Base-by-base conservation (phyloP, 331 rosid genomes). In the Malus hybrid region DNA sequence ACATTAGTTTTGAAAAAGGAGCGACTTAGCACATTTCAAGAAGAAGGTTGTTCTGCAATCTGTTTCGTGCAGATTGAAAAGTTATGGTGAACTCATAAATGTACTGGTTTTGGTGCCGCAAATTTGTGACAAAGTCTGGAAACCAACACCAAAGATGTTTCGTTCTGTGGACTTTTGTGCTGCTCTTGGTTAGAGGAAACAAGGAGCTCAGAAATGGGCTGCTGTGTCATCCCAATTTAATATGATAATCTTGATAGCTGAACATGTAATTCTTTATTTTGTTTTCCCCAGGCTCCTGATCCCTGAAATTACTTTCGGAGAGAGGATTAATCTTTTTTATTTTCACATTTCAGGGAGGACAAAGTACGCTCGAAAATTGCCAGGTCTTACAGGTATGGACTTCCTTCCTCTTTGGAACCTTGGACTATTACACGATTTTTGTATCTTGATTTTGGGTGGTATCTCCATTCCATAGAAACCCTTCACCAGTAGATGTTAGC, bases 311-410 rank as follows among this genome's bases (percentile, higher is more conserved):
- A 11, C 61, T 77, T 60, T n/a, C 34, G 66, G 46, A 39, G 44
- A 39, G 69, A 75, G 75, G 73, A 65, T 81, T 86, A 75, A 62
- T 79, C 67, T 78, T 74, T 76, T 67, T 50, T 77, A 11, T 72
- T 75, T 83, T 80, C 67, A 74, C 67, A 70, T 80, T 88, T 59
- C 88, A 90, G 99, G 98, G 98, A 12, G 99, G 98, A 74, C 83
- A 89, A 77, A 92, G 98, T 83, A 92, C 97, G 0, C 85, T 95
- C 70, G 96, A 92, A 75, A 92, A 92, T 61, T 95, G 99, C 83
- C 99, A 95, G 76, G 93, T 95, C 67, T 86, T 92, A 73, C 99
- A 92, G 96, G 99, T 95, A 78, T 64, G 77, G 8, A 50, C 15
- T 31, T 63, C 10, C 5, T 48, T 34, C 52, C 59, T 52, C 65